A percentile compares a stretch with the other conserved stretches of the same genome.
phyloP scores from a whole-genome alignment of 2,329 filamentous ascomycete species.

The Setomelanomma holmii region DNA sequence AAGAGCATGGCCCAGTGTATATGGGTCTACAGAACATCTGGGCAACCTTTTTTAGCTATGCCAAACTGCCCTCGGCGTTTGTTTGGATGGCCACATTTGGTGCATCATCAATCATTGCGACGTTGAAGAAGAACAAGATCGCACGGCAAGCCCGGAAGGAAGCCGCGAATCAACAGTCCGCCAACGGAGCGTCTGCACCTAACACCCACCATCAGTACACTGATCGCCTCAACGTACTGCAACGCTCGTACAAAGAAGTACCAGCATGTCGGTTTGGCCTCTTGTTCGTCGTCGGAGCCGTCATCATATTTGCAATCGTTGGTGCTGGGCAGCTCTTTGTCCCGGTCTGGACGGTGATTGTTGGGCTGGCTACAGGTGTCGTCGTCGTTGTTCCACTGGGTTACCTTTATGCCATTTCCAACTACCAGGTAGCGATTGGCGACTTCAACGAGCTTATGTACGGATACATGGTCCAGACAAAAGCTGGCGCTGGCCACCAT shows the following conservation, averaged over 20 bases:
- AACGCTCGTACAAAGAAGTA: conserved; percentile 65
- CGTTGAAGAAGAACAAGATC: conserved; percentile 48
- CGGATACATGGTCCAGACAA: conserved; percentile 64
- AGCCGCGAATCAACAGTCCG: conserved; percentile 46
- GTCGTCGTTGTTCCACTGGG: conserved; percentile 64
- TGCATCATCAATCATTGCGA: conserved; percentile 56
- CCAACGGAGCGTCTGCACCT: conserved; percentile 3
- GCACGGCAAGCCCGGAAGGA: conserved; percentile 16
- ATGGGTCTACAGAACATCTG: conserved; percentile 65
- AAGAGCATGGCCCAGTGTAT: conserved; percentile 62
- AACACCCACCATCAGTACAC: conserved; percentile 62
- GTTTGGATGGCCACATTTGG: conserved; percentile 67
- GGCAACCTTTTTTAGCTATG: conserved; percentile 68
- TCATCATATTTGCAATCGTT: conserved; percentile 60
- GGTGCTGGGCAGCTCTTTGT: conserved; percentile 63
- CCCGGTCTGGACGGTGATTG: conserved; percentile 66
- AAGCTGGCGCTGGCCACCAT: conserved; percentile 53
- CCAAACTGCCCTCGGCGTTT: conserved; percentile 64
- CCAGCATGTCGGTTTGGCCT: conserved; percentile 65
- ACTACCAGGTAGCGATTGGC: conserved; percentile 62
- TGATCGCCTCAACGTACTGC: conserved; percentile 66
- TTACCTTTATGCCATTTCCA: conserved; percentile 67
- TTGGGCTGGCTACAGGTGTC: conserved; percentile 63
- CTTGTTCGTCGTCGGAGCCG: conserved; percentile 59
- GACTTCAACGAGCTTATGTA: conserved; percentile 68